These are phyloP conservation scores for Yarrowia porcina DNA, from an alignment of 805 yeast species.

Conservation along the genomic window DNA sequence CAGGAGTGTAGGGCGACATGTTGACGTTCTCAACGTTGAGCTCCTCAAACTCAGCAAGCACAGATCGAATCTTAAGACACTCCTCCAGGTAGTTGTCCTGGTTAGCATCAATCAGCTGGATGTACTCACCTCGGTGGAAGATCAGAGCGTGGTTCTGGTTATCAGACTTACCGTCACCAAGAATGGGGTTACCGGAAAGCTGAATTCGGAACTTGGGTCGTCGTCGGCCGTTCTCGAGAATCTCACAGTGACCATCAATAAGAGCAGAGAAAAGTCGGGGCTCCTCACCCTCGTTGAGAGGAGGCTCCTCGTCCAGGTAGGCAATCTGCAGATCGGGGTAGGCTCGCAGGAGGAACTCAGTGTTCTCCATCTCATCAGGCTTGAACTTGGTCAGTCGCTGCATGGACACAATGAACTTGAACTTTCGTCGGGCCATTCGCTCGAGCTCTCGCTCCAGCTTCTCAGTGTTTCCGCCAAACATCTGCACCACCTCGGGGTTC, in stretches of 20 bases:
- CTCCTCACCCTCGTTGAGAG: constrained; percentile 46
- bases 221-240: constrained; percentile 56
- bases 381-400: constrained; percentile 71
- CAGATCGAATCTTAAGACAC: constrained; percentile 83
- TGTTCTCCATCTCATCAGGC: constrained; percentile 62
- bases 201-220: constrained; percentile 63
- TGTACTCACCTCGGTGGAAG: constrained; percentile 89
- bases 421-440: constrained; percentile 74
- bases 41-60: constrained; percentile 89
- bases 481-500: constrained; percentile 87
- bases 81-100: constrained; percentile 95
- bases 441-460: constrained; percentile 93
- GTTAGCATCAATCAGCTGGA: constrained; percentile 93
- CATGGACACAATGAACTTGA: constrained; percentile 79
- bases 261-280: constrained; percentile 64
- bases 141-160: constrained; percentile 87
- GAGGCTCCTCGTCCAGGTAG: constrained; percentile 89
- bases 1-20: constrained; percentile 57
- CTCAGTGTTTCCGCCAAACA: constrained; percentile 98
- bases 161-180: constrained; percentile 96
- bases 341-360: constrained; percentile 62
- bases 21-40: constrained; percentile 48
- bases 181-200: constrained; percentile 88
- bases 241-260: constrained; percentile 56
- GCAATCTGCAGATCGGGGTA: constrained; percentile 78